phyloP scores from a whole-genome alignment of 2,329 filamentous ascomycete species.

The Epichloe hybrida region DNA sequence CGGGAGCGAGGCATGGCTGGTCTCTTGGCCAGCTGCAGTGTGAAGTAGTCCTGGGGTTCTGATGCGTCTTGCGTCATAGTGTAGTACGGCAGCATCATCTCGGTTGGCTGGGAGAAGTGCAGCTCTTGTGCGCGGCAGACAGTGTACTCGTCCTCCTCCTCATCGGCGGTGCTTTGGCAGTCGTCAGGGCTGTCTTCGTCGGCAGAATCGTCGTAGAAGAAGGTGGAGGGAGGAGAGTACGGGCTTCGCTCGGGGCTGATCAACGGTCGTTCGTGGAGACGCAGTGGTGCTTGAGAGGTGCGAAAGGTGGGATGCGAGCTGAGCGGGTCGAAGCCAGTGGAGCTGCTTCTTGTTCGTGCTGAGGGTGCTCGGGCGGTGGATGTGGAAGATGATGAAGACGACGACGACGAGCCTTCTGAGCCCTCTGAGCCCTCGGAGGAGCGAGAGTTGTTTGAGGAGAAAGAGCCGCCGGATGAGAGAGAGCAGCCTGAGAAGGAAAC shows the following conservation, averaged over 20 bases:
- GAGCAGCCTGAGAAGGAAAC: slow-evolving; percentile 27
- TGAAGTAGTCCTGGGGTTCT: slow-evolving; percentile 22
- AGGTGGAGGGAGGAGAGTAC: slow-evolving; percentile 13
- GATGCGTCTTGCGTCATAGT: slow-evolving; percentile 11
- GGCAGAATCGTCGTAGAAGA: slow-evolving; percentile 16
- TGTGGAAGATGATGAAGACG: slow-evolving; percentile 16
- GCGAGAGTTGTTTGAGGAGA: slow-evolving; percentile 26
- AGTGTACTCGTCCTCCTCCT: slow-evolving; percentile 8
- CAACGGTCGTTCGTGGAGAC: slow-evolving; percentile 23
- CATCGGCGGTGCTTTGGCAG: slow-evolving; percentile 10
- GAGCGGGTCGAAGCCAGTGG: slow-evolving; percentile 20
- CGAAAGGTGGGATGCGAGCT: slow-evolving; percentile 21
- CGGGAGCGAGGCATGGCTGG: slow-evolving; percentile 22
- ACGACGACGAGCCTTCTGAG: slow-evolving; percentile 5
- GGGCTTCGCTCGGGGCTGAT: slow-evolving; percentile 12
- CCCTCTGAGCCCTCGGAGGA: slow-evolving; percentile 19
- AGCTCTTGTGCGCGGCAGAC: slow-evolving; percentile 2
- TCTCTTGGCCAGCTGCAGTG: slow-evolving; percentile 15
- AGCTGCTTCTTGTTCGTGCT: slow-evolving; percentile 11
- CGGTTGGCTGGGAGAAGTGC: slow-evolving; percentile 5
- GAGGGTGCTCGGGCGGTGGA: slow-evolving; percentile 15
- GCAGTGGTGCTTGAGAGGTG: slow-evolving; percentile 22
- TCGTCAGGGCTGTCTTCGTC: slow-evolving; percentile 12
- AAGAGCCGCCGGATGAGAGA: slow-evolving; percentile 23
- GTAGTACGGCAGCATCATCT: slow-evolving; percentile 17